Conservation (phyloP, 2,329 filamentous ascomycete genomes). For the Gaeumannomyces tritici region DNA sequence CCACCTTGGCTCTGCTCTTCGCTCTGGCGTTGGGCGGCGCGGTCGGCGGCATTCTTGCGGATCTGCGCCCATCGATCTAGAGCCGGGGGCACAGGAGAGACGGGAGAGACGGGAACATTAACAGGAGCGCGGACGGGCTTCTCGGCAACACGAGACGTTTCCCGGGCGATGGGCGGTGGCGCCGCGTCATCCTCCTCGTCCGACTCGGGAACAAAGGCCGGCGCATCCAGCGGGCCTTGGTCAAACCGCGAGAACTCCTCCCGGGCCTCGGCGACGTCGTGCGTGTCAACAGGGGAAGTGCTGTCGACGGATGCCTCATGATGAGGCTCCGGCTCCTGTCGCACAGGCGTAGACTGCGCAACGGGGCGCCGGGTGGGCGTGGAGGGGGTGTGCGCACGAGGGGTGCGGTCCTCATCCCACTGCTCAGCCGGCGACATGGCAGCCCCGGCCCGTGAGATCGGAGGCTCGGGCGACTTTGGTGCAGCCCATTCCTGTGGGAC, state of each 20-base stretch:
- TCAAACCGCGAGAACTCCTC: conserved; percentile 63
- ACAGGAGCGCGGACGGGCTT: conserved; percentile 8
- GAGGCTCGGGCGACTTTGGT: conserved; percentile 12
- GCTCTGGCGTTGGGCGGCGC: conserved; percentile 55
- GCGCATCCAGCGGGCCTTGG: conserved; percentile 86
- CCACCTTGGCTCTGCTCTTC: conserved; percentile 54
- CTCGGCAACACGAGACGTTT: conserved; percentile 18
- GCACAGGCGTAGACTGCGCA: conserved; percentile 6
- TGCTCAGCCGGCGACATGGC: conserved; percentile 15
- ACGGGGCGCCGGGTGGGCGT: conserved; percentile 13
- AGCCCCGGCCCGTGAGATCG: conserved; percentile 10
- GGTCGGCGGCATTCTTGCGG: conserved; percentile 82
- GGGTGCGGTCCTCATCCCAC: conserved; percentile 10
- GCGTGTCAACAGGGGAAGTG: conserved; percentile 50
- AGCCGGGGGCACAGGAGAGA: conserved; percentile 24
- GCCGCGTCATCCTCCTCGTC: conserved; percentile 38
- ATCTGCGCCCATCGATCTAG: conserved; percentile 94
- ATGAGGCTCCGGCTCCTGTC: conserved; percentile 19
- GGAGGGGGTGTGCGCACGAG: conserved; percentile 6
- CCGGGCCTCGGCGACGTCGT: conserved; percentile 48
- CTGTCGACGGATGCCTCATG: conserved; percentile 35
- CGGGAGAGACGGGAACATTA: conserved; percentile 13
- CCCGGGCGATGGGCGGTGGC: conserved; percentile 42
- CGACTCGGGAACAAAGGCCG: conserved; percentile 61
- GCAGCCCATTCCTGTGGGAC: conserved; percentile 5